Evolutionary conservation across 148 eudicot species (phyloP), one percentile per base, ranked within the genome.

Genomic region (Vaccinium darrowii): DNA sequence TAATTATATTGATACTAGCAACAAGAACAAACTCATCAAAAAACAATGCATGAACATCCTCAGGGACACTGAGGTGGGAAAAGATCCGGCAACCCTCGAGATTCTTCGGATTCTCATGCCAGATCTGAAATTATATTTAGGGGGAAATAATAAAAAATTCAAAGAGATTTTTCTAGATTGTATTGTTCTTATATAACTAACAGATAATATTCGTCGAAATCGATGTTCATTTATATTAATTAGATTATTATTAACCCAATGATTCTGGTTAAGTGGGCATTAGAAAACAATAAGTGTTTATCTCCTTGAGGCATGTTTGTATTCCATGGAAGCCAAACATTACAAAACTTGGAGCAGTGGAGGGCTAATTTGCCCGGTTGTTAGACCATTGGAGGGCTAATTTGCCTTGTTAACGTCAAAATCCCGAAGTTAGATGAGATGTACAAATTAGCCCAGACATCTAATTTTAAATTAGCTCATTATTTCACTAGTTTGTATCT

Each of bases 51-150:
- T 51, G 53, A 1, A 51, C 11, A 65, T 65, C 62, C 62, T 30
- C 72, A 10, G 3, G 14, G 11, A 14, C 30, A n/a, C 5, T 10
- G 30, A 65, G 33, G 13, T 8, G 72, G 72, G 33, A 65, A 63
- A 65, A 65, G 72, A 65, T 65, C 72, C 6, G 72, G 72, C 72
- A 30, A 65, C 30, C 33, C 72, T 65, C 72, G 25, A 13, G 72
- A 65, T 23, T 65, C 72, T 65, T 65, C 23, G 72, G 72, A 65
- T 65, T 65, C 72, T 23, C 25, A 25, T 65, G 72, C 72, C 72
- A 65, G 72, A 23, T 10, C 23, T 16, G 30, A 9, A 65, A 65
- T 65, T 8, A 65, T n/a, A 63, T n/a, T 63, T 30, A 23, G 25
- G 69, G 27, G n/a, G 8, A n/a, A 63, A 8, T 63, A 63, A 11